Conservation (phyloP, 306 rosid genomes). For the Pterocarpus santalinus region DNA sequence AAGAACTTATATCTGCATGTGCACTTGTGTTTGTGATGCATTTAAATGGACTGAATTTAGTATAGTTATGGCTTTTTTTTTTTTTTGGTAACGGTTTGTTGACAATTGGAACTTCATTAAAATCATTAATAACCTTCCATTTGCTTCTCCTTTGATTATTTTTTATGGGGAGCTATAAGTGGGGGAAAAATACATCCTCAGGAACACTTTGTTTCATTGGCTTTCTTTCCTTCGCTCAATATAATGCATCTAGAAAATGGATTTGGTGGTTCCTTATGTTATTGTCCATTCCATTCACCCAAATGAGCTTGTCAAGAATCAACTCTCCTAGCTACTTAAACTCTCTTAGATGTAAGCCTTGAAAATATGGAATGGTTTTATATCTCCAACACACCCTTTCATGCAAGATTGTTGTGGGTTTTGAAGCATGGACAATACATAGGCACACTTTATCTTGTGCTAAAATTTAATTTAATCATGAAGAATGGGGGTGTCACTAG, state of each 20-base stretch:
- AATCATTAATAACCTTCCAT: constrained; percentile 17
- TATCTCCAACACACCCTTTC: constrained; percentile 21
- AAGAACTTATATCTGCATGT: background rate
- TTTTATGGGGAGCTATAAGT: no score
- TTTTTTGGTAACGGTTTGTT: constrained; percentile 24
- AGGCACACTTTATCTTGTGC: constrained; percentile 8
- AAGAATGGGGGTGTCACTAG: constrained; percentile 5
- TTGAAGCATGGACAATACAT: constrained; percentile 29
- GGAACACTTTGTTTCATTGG: constrained; percentile 15
- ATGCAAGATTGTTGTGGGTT: constrained; percentile 3
- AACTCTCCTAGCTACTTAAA: constrained; percentile 14
- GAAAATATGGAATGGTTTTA: background rate
- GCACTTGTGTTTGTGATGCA: constrained; percentile 16
- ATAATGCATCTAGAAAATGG: constrained; percentile 31
- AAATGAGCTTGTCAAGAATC: constrained; percentile 23
- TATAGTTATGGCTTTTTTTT: constrained; percentile 10
- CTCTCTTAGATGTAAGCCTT: constrained; percentile 31
- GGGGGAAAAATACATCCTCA: no score
- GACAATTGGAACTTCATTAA: constrained; percentile 26
- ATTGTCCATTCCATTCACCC: constrained; percentile 21
- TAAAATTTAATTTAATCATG: constrained; percentile 37
- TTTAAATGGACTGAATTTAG: constrained; percentile 32
- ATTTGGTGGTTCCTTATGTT: constrained; percentile 10
- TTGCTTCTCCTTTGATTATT: no score
- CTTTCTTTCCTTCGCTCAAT: constrained; percentile 19